Base-by-base conservation (phyloP, 345 rosid genomes). In the Hirschfeldia incana region DNA sequence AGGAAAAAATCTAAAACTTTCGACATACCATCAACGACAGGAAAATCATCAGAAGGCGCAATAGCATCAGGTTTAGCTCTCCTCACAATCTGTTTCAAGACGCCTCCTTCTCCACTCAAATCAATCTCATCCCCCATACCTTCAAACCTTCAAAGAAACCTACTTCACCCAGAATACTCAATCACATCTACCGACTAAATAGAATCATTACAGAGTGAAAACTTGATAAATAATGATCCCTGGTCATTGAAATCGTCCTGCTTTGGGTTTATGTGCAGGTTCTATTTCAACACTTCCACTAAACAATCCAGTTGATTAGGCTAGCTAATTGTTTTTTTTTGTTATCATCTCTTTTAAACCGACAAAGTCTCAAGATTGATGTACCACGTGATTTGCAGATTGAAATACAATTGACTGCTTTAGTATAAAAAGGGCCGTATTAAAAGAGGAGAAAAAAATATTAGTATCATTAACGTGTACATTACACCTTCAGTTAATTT, bases 51-150 rank as follows among this genome's bases (percentile, higher is more conserved):
- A 0, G 94, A 84, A 16, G 97, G 94, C 55, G 84, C 73, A 55
- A 82, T 53, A 1, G 94, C 94, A 79, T 83, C 92, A 7, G 88
- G 84, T 80, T 89, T 92, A 33, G 95, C 90, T 16, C 83, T 84
- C 73, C 88, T 85, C 16, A 91, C 57, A 49, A 89, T 85, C 70
- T 84, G 82, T 87, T 91, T 92, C 76, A 88, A 13, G 39, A 94
- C 92, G 49, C 97, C 97, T 76, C 91, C 97, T 83, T 94, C 94
- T 17, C 92, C 95, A 61, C 79, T 84, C 80, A 94, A 86, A 82
- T 92, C 92, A 39, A 88, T 62, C 6, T 72, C 80, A 69, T 91
- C 98, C 1, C 85, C 88, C 94, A 88, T 92, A n/a, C n/a, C n/a
- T n/a, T n/a, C n/a, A n/a, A n/a, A 29, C n/a, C 65, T 46, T 66